A percentile compares a stretch with the other conserved stretches of the same genome.
Evolutionary conservation across 441 rosid genomes (phyloP).

Genomic region (Adansonia rubrostipa): DNA sequence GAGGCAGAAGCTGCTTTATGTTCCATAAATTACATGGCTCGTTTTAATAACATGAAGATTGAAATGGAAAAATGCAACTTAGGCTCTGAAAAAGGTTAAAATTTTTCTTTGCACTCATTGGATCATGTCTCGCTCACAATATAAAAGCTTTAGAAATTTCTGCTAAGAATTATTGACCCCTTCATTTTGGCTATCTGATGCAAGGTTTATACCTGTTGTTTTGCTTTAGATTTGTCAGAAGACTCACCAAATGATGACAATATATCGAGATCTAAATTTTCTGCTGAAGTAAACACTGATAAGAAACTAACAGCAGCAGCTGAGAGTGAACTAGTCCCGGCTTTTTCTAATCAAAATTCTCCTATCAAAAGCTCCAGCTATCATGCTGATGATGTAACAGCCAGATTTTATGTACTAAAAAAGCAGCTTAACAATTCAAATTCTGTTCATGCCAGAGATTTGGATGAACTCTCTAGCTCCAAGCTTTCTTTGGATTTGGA

Average conservation of each 20-base stretch:
- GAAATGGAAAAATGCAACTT: constrained; percentile 53
- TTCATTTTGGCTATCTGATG: constrained; percentile 8
- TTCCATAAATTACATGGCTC: constrained; percentile 68
- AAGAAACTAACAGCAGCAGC: constrained; percentile 35
- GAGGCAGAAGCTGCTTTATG: constrained; percentile 58
- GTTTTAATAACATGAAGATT: constrained; percentile 60
- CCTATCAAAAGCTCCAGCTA: constrained; percentile 34
- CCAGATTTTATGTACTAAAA: constrained; percentile 53
- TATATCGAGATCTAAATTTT: constrained; percentile 27
- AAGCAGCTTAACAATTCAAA: constrained; percentile 35
- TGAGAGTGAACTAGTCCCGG: constrained; percentile 25
- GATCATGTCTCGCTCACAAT: neutral
- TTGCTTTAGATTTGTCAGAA: constrained; percentile 42
- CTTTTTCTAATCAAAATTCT: constrained; percentile 31
- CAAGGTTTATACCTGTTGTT: constrained; percentile 4
- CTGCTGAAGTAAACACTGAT: constrained; percentile 29
- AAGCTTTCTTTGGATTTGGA: constrained; percentile 27
- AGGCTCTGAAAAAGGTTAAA: constrained; percentile 48
- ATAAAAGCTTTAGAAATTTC: neutral
- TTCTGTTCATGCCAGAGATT: constrained; percentile 27
- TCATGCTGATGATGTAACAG: constrained; percentile 51
- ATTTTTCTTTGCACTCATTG: neutral
- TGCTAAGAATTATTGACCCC: constrained; percentile 15
- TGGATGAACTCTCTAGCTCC: constrained; percentile 35
- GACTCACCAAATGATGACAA: constrained; percentile 36